These are phyloP conservation scores for Bruguiera gymnorhiza DNA, from an alignment of 345 rosid genomes.

Conservation along the genomic window DNA sequence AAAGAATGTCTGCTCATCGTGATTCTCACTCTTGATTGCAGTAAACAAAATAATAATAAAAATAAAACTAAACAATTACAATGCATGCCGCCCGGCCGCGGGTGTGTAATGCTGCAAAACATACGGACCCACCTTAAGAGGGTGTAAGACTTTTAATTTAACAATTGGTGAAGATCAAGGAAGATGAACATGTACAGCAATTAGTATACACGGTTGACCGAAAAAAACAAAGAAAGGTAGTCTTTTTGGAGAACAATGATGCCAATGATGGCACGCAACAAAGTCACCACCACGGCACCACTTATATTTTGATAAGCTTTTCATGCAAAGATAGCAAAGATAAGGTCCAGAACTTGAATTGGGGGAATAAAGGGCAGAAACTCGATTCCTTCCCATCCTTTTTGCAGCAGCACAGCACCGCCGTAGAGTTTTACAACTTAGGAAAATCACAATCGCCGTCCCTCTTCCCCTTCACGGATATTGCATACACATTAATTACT, in stretches of 20 bases:
- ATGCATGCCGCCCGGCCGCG: slow-evolving; percentile 15
- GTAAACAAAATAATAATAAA: too few relatives aligned
- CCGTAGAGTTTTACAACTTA: too few relatives aligned
- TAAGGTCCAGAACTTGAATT: background rate
- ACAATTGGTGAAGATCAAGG: too few relatives aligned
- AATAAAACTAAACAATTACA: background rate
- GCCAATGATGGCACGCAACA: slow-evolving; percentile 4
- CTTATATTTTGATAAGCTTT: background rate
- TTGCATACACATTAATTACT: too few relatives aligned
- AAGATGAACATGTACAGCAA: background rate
- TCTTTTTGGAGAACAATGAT: background rate
- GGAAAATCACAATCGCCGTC: too few relatives aligned
- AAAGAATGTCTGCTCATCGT: slow-evolving; percentile 11
- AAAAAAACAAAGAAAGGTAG: background rate
- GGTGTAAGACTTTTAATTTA: background rate
- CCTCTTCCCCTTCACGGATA: too few relatives aligned
- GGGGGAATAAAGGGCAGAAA: too few relatives aligned
- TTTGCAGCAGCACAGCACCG: too few relatives aligned
- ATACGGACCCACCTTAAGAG: background rate
- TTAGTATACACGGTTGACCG: background rate
- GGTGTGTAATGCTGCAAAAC: background rate
- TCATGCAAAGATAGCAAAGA: background rate
- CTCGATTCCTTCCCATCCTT: too few relatives aligned
- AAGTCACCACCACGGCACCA: background rate
- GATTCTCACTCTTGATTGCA: slow-evolving; percentile 6